Base-by-base conservation (phyloP, 176 grass and related monocot species). In the Hordeum marinum region DNA sequence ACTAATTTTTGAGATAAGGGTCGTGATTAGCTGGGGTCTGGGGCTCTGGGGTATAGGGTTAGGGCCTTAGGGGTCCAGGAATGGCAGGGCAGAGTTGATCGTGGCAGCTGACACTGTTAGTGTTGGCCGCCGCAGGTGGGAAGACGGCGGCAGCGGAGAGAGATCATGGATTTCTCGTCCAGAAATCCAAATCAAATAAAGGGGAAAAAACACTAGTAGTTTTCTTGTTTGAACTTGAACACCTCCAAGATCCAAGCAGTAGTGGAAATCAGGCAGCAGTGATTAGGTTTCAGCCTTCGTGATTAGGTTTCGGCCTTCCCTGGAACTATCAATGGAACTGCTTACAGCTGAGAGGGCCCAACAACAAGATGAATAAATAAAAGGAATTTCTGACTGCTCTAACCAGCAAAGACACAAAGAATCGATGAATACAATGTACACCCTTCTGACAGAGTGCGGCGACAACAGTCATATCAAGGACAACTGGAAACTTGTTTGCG, bases 401-500 rank as follows among this genome's bases (percentile, higher is more conserved):
- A 76, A 81, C 69, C 83, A 86, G 55, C 31, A 26, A 41, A 63
- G 54, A 17, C 40, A 48, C 34, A 80, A 64, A 82, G 52, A 82
- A 85, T 60, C 63, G 86, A 77, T 43, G 71, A 90, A 90, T 24
- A 83, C 46, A 68, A 87, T 75, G 80, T 62, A 75, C 84, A 90
- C 67, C 74, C 46, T 68, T 80, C 24, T 42, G 60, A 61, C n/a
- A 74, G 68, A 80, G 89, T 84, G 80, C 89, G 41, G 31, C 17
- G 59, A 68, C 68, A 84, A 68, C 41, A 87, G 89, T 84, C 60
- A 87, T 75, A 87, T 68, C 24, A 75, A 87, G 75, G 80, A 87
- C 85, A 87, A 71, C 80, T 34, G 31, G 31, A 39, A 80, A 60
- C 85, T 63, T 62, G 68, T 68, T 85, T 80, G 73, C 50, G 17